Evolutionary conservation across 2,329 filamentous ascomycete species (phyloP), one percentile per base, ranked within the genome.

Genomic region (Paraconiothyrium sp.): DNA sequence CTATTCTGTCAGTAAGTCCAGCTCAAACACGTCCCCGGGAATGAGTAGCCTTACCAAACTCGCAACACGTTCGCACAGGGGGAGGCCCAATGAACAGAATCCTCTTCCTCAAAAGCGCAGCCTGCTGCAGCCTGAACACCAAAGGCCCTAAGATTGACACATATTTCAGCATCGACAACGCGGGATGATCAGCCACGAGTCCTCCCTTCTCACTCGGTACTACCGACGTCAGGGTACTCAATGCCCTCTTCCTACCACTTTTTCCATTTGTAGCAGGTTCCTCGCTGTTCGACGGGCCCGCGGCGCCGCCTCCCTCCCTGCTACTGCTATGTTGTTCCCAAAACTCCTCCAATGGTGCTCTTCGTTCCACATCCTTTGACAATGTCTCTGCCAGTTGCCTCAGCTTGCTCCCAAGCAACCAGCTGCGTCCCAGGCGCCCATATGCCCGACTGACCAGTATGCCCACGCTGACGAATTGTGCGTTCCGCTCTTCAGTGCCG

Each of bases 401-500:
- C 65, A 99, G 78, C 22, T 83, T 86, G 58, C 91, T 87, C 6
- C 93, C 93, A 81, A 97, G 93, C 68, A 90, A 87, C 95, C 95
- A 99, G 56, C 90, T 91, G 66, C 94, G 88, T 4, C 95, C 95
- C 24, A 98, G 83, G 58, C 93, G 87, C 27, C 94, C 94, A 73
- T 92, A 91, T 74, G 90, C 94, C 55, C 97, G 79, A 7, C 93
- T 92, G 1, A 98, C 93, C 68, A 99, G 82, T 32, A 94, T 88
- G 44, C 95, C 95, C 1, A 98, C 93, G 14, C 94, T 92, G 65
- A 97, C 89, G 89, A 99, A 97, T 70, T 91, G 88, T 54, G 95
- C 95, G 83, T 97, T 92, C 62, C 95, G 90, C 56, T 92, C 88
- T 56, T 88, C 88, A 69, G 92, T 91, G 14, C 90, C 89, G 52